Evolutionary conservation across 2,329 filamentous ascomycete species (phyloP).

Genomic region (Corniculantispora saksenae): DNA sequence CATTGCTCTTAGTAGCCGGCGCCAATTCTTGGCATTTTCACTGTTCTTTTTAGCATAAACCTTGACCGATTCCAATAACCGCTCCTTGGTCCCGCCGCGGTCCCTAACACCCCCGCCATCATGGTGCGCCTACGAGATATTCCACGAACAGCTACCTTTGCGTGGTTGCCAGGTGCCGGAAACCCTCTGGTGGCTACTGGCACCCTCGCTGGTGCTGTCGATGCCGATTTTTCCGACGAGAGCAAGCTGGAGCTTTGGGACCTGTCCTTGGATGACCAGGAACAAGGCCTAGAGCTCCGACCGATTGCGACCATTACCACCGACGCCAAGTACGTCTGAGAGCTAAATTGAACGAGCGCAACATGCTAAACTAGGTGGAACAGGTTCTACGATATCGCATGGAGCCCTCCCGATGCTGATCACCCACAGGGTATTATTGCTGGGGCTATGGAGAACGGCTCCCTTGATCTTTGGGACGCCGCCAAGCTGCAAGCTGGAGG

Average conservation of each 20-base stretch:
- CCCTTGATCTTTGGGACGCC: slow-evolving; percentile 91
- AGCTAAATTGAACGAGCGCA: not conserved
- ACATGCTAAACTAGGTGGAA: not conserved
- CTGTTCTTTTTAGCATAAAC: slow-evolving; percentile 20
- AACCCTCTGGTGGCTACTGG: slow-evolving; percentile 87
- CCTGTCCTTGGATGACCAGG: slow-evolving; percentile 74
- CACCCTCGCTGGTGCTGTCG: slow-evolving; percentile 90
- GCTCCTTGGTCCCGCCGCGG: slow-evolving; percentile 24
- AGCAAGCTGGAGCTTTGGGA: slow-evolving; percentile 97
- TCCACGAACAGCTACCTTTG: slow-evolving; percentile 92
- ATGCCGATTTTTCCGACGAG: slow-evolving; percentile 96
- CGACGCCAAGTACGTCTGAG: slow-evolving; percentile 73
- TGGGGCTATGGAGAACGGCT: slow-evolving; percentile 91
- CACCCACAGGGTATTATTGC: slow-evolving; percentile 87
- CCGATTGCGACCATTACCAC: slow-evolving; percentile 81
- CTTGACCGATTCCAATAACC: slow-evolving; percentile 22
- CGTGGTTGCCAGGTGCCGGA: slow-evolving; percentile 83
- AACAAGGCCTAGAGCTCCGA: slow-evolving; percentile 79
- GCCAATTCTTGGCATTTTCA: slow-evolving; percentile 24
- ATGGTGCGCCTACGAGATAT: slow-evolving; percentile 99
- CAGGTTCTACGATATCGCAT: slow-evolving; percentile 97
- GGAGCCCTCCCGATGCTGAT: slow-evolving; percentile 79
- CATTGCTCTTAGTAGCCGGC: slow-evolving; percentile 25
- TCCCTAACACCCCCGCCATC: slow-evolving; percentile 36
- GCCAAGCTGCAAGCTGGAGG: slow-evolving; percentile 61